Base-by-base conservation (phyloP, 768 basidiomycete genomes). In the Xerocomellus dryophilus region DNA sequence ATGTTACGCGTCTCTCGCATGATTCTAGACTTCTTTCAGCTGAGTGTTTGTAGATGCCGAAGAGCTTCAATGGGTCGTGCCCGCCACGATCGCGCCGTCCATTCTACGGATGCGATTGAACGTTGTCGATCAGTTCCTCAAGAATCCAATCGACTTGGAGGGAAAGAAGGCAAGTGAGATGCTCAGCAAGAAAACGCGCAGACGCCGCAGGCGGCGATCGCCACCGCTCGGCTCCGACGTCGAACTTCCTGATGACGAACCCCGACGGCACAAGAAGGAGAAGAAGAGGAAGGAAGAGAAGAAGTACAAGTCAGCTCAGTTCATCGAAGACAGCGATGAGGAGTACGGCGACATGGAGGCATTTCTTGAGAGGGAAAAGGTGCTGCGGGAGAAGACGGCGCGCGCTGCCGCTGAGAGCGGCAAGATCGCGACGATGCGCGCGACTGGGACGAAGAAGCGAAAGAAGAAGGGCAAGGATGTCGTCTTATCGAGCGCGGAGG, bases 291-390 rank as follows among this genome's bases (percentile, higher is more conserved):
- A 82, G 66, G 88, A 89, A 66, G 81, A 81, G 66, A 80, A 84
- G 73, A 75, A 76, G 54, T 94, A 90, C 77, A 93, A 93, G 69
- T 90, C 88, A 7, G 92, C 91, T 10, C 87, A 91, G 68, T 90
- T 95, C 67, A 93, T 96, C 67, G 85, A 89, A 65, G 93, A 97
- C 72, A 92, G 90, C 57, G 94, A 97, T 62, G 86, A 77, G 51
- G 90, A 92, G 68, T 83, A 83, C 53, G 89, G 81, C 15, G 85
- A 88, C 64, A 86, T 93, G 69, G 86, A 88, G 46, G 82, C 77
- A 6, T 97, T 97, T 78, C 82, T 93, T 53, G 86, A 78, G 70
- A 81, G 78, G 63, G 94, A 96, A 71, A 81, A 79, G 62, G 74
- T 57, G 47, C 68, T 82, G 63, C 78, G 88, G 43, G 81, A 82